Conservation (phyloP, 208 protist species). For the Trypanosoma caninum region DNA sequence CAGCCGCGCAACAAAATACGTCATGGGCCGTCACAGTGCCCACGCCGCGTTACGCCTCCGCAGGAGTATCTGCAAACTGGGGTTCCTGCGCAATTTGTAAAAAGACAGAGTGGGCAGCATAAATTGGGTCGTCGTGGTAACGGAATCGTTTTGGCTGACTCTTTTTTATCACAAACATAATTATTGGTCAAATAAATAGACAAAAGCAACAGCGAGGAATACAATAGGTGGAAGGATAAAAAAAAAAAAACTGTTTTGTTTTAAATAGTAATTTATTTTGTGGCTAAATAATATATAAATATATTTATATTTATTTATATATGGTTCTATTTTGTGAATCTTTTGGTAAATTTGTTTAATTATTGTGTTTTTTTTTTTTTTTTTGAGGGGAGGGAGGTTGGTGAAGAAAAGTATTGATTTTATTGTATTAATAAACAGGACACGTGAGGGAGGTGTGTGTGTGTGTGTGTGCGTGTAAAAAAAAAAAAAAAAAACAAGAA, state of each 20-base stretch:
- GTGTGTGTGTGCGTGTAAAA: no score
- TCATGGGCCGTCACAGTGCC: constrained; percentile 48
- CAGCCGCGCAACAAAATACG: constrained; percentile 20
- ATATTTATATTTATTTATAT: no score
- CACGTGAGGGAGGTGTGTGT: not conserved
- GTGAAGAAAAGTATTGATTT: no score
- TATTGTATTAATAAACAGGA: not conserved
- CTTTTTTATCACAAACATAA: constrained; percentile 19
- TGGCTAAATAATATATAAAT: no score
- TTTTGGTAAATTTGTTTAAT: not conserved
- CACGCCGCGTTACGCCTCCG: constrained; percentile 43
- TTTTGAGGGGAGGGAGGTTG: not conserved
- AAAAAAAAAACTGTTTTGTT: not conserved
- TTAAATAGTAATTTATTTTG: no score
- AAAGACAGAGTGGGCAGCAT: not conserved
- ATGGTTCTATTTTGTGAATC: no score
- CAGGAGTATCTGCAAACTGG: constrained; percentile 32
- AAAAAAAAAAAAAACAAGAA: no score
- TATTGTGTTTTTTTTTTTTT: constrained; percentile 7
- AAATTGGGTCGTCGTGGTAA: not conserved
- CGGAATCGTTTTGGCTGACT: constrained; percentile 17
- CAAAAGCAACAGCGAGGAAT: no score
- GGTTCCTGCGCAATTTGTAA: constrained; percentile 17
- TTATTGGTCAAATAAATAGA: constrained; percentile 1
- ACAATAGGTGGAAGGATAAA: not conserved